Conservation (phyloP, 139 green algal species). For the Deuterostichococcus epilithicus region DNA sequence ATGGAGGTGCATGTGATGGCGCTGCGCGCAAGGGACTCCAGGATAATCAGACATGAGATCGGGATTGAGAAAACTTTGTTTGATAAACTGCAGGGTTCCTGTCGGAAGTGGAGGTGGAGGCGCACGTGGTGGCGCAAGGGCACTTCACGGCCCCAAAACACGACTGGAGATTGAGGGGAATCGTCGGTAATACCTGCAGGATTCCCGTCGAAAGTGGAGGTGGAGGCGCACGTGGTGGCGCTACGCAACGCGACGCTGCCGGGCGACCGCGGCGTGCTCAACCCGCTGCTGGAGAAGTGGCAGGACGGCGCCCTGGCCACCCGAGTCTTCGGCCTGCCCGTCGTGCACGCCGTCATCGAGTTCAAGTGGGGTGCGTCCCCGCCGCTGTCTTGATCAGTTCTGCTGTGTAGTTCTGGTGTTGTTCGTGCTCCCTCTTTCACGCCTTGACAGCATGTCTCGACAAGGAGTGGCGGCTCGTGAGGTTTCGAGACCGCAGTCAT, state of each 20-base stretch:
- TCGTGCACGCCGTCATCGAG: slow-evolving; percentile 31
- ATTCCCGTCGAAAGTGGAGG: neutral
- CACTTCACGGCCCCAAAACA: no score
- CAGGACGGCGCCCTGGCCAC: neutral
- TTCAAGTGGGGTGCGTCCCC: slow-evolving; percentile 47
- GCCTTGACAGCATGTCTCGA: no score
- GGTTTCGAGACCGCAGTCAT: no score
- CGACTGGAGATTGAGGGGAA: no score
- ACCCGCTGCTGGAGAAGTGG: slow-evolving; percentile 1
- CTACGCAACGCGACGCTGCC: neutral
- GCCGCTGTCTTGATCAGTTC: neutral
- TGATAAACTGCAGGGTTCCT: no score
- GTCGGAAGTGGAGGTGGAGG: neutral
- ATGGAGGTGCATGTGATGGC: no score
- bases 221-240: neutral
- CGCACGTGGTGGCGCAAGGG: neutral
- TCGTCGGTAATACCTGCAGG: no score
- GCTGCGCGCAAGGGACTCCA: slow-evolving; percentile 40
- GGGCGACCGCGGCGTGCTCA: neutral
- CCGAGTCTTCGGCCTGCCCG: slow-evolving; percentile 4
- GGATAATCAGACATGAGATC: no score
- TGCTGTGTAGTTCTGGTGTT: neutral
- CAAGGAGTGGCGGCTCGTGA: no score
- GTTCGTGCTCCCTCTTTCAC: neutral
- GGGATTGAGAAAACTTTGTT: no score